Conservation (phyloP, 306 rosid genomes). For the Biancaea sappan region DNA sequence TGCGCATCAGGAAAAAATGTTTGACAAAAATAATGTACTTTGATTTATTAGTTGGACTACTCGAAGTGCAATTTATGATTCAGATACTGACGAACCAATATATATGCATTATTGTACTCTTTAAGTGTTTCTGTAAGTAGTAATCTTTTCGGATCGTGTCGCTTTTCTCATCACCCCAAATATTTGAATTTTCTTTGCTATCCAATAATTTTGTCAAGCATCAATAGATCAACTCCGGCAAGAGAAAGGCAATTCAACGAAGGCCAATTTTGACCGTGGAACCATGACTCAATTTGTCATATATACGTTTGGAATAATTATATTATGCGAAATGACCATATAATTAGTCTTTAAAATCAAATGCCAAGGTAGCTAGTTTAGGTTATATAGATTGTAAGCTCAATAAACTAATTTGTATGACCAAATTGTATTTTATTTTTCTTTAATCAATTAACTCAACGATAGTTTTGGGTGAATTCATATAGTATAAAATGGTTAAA, state of each 20-base stretch:
- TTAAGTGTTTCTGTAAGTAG: not conserved
- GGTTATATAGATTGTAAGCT: no score
- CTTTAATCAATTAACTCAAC: no score
- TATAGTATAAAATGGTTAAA: no score
- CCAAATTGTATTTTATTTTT: not conserved
- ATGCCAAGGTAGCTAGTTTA: no score
- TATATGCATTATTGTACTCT: not conserved
- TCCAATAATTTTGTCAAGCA: not conserved
- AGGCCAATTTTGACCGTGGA: not conserved
- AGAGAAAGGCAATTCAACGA: not conserved
- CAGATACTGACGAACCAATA: conserved; percentile 10
- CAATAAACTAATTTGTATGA: not conserved
- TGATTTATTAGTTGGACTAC: not conserved
- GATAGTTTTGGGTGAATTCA: no score
- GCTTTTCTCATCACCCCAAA: not conserved
- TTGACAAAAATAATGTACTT: not conserved
- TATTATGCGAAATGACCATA: no score
- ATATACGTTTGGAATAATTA: no score
- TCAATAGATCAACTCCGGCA: not conserved
- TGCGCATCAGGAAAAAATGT: conserved; percentile 34
- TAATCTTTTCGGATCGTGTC: not conserved
- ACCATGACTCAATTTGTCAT: not conserved
- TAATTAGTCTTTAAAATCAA: no score
- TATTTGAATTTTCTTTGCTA: not conserved
- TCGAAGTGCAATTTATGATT: not conserved